Base-by-base conservation (phyloP, 805 yeast species). In the Saturnispora serradocipensis region DNA sequence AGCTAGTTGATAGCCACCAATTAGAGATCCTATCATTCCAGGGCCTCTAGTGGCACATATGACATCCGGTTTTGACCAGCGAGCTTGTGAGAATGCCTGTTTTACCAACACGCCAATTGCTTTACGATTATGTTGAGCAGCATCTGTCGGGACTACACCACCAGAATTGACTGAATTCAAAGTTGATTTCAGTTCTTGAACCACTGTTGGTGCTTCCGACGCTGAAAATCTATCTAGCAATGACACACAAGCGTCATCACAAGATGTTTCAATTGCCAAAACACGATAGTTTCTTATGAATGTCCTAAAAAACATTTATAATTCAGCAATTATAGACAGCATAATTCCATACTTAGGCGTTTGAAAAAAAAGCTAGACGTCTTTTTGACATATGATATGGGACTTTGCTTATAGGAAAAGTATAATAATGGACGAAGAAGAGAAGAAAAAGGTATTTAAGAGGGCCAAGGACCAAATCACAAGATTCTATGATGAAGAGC, bases 21-120 rank as follows among this genome's bases (percentile, higher is more conserved):
- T 76, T 13, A 93, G 71, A 0, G 95, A 84, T 0, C 97, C 97
- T 8, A 82, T 78, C 97, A 93, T 88, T 0, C 99, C 99, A 0
- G 99, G 99, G 0, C 99, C 99, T 57, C 96, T 71, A 0, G 99
- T 93, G 4, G 84, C 96, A 65, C 96, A 86, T 1, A 93, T 76
- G 45, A 93, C 63, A 62, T 87, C 96, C 0, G 89, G 88, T 36
- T 60, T 55, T 2, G 50, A 51, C 56, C 77, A 54, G 7, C 59
- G 65, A 59, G 72, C 67, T 45, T 60, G 67, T 0, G 27, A 35
- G 15, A 84, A 67, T 5, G 84, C 67, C 5, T 70, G 63, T 15
- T 64, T 51, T 0, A 85, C 80, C 35, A 84, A 62, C 0, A 62
- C 58, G 0, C 86, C 84, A 3, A 91, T 65, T 10, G 69, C 64